These are phyloP conservation scores for Cnidoscolus chayamansa DNA, from an alignment of 441 rosid genomes.

Conservation along the genomic window DNA sequence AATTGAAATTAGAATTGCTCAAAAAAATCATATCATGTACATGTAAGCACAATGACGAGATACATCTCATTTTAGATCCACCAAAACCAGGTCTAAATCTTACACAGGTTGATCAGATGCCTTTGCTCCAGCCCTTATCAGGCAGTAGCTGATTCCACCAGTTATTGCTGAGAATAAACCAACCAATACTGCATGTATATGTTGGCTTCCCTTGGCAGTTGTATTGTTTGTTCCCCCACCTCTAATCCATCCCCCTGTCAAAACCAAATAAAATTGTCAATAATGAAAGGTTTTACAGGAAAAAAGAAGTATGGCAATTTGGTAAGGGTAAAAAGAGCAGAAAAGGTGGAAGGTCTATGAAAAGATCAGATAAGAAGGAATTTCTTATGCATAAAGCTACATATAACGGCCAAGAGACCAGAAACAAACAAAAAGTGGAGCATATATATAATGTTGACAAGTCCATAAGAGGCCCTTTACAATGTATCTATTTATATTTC, in stretches of 20 bases:
- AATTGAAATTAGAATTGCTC: not conserved
- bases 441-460: too few relatives aligned
- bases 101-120: slow-evolving; percentile 88
- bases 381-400: not conserved
- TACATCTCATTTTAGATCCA: slow-evolving; percentile 2
- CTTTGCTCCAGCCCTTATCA: slow-evolving; percentile 76
- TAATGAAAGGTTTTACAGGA: not conserved
- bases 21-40: not conserved
- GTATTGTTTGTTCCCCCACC: slow-evolving; percentile 29
- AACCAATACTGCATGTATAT: slow-evolving; percentile 45
- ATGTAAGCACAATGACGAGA: not conserved
- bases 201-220: slow-evolving; percentile 36
- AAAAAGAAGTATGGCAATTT: not conserved
- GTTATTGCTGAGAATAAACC: slow-evolving; percentile 72
- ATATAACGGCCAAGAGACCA: not conserved
- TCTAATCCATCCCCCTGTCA: slow-evolving; percentile 37
- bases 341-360: not conserved
- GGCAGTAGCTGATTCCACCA: slow-evolving; percentile 79
- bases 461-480: not conserved
- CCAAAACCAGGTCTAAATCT: slow-evolving; percentile 30
- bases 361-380: slow-evolving; percentile 5
- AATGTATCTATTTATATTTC: not conserved
- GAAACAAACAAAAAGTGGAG: not conserved
- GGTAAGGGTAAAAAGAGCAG: not conserved
- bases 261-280: not conserved